Conservation (phyloP, 495 filamentous ascomycete genomes). For the Penicillium waksmanii region DNA sequence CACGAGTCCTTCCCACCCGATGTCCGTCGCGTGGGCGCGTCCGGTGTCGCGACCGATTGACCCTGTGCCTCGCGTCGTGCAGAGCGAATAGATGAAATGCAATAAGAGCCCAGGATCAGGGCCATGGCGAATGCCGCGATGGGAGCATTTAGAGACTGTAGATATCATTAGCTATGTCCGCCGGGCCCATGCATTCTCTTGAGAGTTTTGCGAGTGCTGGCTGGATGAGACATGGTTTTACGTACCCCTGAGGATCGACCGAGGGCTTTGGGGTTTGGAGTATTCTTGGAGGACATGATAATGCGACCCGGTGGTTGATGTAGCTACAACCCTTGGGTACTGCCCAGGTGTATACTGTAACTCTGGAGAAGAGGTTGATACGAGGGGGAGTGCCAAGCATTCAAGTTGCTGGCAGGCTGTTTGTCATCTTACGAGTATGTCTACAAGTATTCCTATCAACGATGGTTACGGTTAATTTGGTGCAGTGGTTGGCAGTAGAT, state of each 20-base stretch:
- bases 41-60: conserved; percentile 2
- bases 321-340: no score
- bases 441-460: no score
- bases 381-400: neutral
- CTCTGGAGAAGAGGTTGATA: neutral
- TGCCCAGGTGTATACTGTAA: no score
- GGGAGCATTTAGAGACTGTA: conserved; percentile 49
- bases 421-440: neutral
- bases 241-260: conserved; percentile 29
- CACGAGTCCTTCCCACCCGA: conserved; percentile 30
- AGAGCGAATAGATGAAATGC: conserved; percentile 51
- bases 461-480: neutral
- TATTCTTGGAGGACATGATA: conserved; percentile 20
- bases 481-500: neutral
- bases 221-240: conserved; percentile 3
- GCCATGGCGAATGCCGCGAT: conserved; percentile 57
- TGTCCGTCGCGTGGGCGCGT: conserved; percentile 13
- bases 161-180: neutral
- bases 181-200: neutral
- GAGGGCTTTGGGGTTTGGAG: conserved; percentile 20
- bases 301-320: neutral
- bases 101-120: conserved; percentile 51
- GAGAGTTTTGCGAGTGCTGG: neutral
- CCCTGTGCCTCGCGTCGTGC: conserved; percentile 43
- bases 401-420: neutral